Base-by-base conservation (phyloP, 805 yeast species). In the Candida sonorensis region DNA sequence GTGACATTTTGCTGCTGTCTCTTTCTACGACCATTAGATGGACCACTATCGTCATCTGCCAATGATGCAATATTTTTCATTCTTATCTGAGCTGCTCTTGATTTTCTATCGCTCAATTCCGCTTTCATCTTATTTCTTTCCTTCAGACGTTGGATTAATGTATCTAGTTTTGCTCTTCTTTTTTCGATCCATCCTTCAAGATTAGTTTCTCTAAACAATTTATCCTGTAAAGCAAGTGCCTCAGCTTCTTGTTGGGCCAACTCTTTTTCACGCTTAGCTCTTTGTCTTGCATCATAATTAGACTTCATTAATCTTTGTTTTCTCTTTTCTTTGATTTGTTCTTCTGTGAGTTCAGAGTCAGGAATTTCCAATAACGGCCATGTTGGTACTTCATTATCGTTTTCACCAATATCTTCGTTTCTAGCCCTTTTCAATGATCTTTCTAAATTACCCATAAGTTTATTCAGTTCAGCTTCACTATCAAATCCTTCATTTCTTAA, bases 21-120 rank as follows among this genome's bases (percentile, higher is more conserved):
- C 23, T 67, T 69, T 30, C 70, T 66, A 7, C 50, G 38, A 11
- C 46, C 43, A 15, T 37, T 42, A 10, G 40, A 27, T 8, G 41
- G 40, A 7, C 48, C 49, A 10, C 46, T 44, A 12, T 50, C 60
- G 37, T 67, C 83, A 46, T 83, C 92, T 0, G 96, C 97, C 39
- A 90, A 66, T 10, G 83, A 80, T 0, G 97, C 94, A 31, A 90
- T 77, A 41, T 76, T 80, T 53, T 83, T 86, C 97, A 90, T 88
- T 48, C 97, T 66, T 58, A 79, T 74, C 59, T 90, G 97, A 2
- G 95, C 86, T 17, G 95, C 95, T 38, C 74, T 75, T 3, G 97
- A 87, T 55, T 87, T 87, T 44, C 97, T 69, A 59, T 88, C 94
- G 44, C 75, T 77, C 55, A 90, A 68, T 31, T 88, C 94, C 40